Percentiles rank a stretch among this genome's conserved stretches.
These are phyloP conservation scores for Termitomyces sp. DNA, from an alignment of 768 basidiomycete genomes.

Conservation along the genomic window DNA sequence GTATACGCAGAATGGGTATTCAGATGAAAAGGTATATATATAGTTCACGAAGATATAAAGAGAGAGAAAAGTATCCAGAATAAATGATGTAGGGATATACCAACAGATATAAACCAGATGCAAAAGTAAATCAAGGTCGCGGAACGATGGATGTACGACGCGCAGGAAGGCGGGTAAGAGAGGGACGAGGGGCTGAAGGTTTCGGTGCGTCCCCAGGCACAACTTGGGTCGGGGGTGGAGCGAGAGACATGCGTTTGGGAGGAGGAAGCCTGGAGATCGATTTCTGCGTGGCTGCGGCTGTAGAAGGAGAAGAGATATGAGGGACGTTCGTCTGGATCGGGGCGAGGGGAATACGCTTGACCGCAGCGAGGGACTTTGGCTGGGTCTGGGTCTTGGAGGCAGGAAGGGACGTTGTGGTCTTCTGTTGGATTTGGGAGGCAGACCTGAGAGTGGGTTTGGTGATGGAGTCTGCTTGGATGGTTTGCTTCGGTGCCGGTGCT, in stretches of 20 bases:
- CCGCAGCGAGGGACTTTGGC: background rate
- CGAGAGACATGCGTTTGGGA: background rate
- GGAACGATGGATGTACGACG: background rate
- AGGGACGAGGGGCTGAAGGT: background rate
- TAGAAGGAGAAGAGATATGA: background rate
- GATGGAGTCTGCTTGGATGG: background rate
- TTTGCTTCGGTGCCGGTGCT: background rate
- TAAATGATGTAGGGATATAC: background rate
- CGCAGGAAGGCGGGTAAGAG: background rate
- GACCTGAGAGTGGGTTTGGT: background rate
- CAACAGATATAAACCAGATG: background rate
- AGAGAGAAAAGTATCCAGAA: background rate
- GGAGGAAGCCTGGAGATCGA: background rate
- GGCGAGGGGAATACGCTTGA: background rate
- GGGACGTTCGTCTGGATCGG: background rate
- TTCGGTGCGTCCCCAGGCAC: background rate
- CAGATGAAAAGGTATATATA: background rate
- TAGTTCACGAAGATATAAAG: background rate
- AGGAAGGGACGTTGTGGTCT: background rate
- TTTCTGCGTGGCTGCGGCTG: background rate
- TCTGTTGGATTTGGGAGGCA: background rate
- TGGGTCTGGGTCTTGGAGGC: background rate
- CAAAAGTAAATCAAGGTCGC: background rate
- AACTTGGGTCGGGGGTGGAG: background rate
- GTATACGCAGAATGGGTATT: background rate